Conservation (phyloP, 805 yeast species). For the Yarrowia hollandica region DNA sequence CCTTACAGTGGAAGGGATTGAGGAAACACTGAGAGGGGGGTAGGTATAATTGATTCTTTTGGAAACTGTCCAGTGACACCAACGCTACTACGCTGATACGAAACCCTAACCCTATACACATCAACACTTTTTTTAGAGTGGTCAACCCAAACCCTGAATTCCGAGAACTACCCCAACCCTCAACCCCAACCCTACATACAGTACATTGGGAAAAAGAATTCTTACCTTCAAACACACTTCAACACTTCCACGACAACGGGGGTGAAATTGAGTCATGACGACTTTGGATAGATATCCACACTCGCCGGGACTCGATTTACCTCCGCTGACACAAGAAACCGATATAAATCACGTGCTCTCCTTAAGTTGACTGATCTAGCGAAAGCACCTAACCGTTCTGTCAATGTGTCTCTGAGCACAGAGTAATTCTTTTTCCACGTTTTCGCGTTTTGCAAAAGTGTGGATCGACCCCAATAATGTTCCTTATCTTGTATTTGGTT, state of each 20-base stretch:
- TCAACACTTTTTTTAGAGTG: no score
- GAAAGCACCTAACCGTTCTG: constrained; percentile 24
- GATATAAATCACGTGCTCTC: constrained; percentile 3
- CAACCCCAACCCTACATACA: neutral
- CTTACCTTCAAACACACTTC: no score
- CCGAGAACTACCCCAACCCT: neutral
- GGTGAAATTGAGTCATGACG: neutral
- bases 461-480: neutral
- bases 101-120: neutral
- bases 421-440: constrained; percentile 12
- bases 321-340: neutral
- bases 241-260: no score
- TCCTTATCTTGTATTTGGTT: neutral
- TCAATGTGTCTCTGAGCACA: constrained; percentile 36
- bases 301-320: neutral
- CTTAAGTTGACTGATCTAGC: constrained; percentile 30
- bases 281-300: neutral
- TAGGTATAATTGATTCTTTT: no score
- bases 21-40: no score
- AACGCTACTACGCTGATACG: neutral
- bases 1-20: no score
- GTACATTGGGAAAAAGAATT: no score
- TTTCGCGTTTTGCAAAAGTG: neutral
- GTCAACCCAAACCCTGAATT: no score
- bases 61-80: no score